Evolutionary conservation across 768 basidiomycete species (phyloP), one percentile per base, ranked within the genome.

Genomic region (Boletus pseudopeckii): DNA sequence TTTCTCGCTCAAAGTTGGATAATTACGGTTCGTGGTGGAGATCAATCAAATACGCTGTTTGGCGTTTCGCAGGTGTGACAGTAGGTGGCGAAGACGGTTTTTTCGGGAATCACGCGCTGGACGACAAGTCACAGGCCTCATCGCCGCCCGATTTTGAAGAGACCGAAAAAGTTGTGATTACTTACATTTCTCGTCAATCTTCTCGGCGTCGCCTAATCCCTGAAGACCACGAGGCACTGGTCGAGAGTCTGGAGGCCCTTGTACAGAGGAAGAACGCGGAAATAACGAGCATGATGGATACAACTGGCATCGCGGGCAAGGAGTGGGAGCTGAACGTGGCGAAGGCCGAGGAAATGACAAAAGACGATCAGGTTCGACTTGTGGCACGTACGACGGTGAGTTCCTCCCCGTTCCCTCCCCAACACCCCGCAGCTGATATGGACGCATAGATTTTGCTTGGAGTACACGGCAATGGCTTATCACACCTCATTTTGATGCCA

Each of bases 401-500:
- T 74, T 30, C 4, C 14, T 6, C 20, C 10, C 11, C 7, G 3
- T 15, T 10, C 9, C 6, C 34, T 15, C 40, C 37, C 22, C 49
- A 20, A 40, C 30, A 34, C 24, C 1, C 18, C 15, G 33, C 42
- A 24, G 39, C 47, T 50, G 52, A 56, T 45, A n/a, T 7, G 5
- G 54, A 20, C 53, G 4, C 34, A 24, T 45, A 88, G 86, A 77
- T 88, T 53, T 67, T 90, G 61, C 71, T 90, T 9, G 87, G 87
- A 30, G 80, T 88, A 1, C 88, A 89, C 56, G 89, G 90, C 6
- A 92, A 91, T 60, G 90, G 90, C 7, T 77, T 94, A 0, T 88
- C 90, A 9, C 90, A 92, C 62, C 77, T 93, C n/a, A 78, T 93
- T 40, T 83, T 87, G 74, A 92, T 93, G 90, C 82, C 86, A 20